Base-by-base conservation (phyloP, 345 rosid species). In the Aquilaria sinensis region DNA sequence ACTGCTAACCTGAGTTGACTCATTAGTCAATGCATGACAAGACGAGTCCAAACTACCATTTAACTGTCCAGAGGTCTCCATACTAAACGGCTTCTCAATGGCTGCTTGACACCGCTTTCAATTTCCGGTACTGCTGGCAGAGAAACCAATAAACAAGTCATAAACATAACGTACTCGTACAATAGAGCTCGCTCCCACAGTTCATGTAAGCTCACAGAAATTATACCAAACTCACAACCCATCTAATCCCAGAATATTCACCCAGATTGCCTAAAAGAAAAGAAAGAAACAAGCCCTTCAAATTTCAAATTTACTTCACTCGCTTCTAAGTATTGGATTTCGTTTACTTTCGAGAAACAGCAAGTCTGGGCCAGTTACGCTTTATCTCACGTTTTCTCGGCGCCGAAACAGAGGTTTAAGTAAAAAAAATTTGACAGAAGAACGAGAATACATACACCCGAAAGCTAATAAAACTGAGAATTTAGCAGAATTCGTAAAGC, bases 21-120 rank as follows among this genome's bases (percentile, higher is more conserved):
- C 61, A 64, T 65, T 41, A 33, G 57, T 6, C 3, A 62, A 52
- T 34, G 46, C 70, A 37, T 68, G 72, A 30, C 66, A 62, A 60
- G 49, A 15, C 16, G 59, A 57, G 65, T 60, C 53, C 4, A 31
- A 46, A 58, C 67, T 58, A 63, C 51, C 72, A 68, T 80, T 78
- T 63, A 62, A 63, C 68, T 47, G 57, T 47, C 53, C 15, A 51
- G 66, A 66, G 68, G 61, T 53, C 59, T 71, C 74, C 73, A 69
- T 62, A 66, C 37, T 34, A 37, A 52, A 60, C 31, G 31, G 57
- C 29, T 61, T 65, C 68, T 66, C 80, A 84, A 71, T 74, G 34
- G 58, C 58, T 67, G 63, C 64, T 41, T 51, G 14, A 70, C 37
- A 52, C 14, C 54, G 53, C 65, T 61, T n/a, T 62, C 62, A 50